Conservation (phyloP, 2,329 filamentous ascomycete species). For the Ceratocystis albifundus region DNA sequence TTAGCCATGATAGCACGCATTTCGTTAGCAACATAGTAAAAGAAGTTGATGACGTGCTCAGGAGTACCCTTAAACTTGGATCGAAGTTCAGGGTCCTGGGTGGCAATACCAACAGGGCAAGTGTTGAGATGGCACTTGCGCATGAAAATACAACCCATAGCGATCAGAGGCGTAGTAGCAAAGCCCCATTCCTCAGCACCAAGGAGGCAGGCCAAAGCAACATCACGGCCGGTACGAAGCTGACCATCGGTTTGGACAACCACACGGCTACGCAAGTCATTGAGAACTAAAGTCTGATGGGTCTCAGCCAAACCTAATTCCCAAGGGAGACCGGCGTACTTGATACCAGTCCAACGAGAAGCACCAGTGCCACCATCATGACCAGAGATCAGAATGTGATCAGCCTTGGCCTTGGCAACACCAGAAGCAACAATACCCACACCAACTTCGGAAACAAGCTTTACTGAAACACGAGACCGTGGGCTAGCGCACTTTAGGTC, state of each 20-base stretch:
- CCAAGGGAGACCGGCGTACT: constrained; percentile 94
- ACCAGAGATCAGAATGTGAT: constrained; percentile 92
- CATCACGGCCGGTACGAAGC: constrained; percentile 79
- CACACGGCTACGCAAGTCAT: constrained; percentile 88
- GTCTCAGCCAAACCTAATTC: constrained; percentile 93
- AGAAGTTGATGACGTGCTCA: constrained; percentile 97
- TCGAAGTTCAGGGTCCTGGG: constrained; percentile 84
- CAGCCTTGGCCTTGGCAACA: constrained; percentile 93
- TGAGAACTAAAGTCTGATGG: constrained; percentile 89
- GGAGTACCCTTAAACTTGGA: constrained; percentile 90
- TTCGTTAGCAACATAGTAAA: constrained; percentile 95
- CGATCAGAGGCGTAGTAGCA: constrained; percentile 85
- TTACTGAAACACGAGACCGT: constrained; percentile 83
- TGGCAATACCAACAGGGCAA: constrained; percentile 86
- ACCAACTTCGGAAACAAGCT: constrained; percentile 93
- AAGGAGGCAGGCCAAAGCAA: constrained; percentile 86
- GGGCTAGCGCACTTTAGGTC: constrained; percentile 95
- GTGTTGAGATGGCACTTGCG: constrained; percentile 65
- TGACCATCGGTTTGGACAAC: constrained; percentile 96
- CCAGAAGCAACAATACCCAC: constrained; percentile 95
- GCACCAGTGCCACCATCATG: constrained; percentile 96
- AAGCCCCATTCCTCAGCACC: constrained; percentile 99
- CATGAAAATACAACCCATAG: constrained; percentile 97
- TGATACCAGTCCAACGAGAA: constrained; percentile 96
- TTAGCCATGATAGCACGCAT: constrained; percentile 93